Evolutionary conservation across 1,284 basidiomycete genomes (phyloP), one percentile per base, ranked within the genome.

Genomic region (Anthracocystis setariae): DNA sequence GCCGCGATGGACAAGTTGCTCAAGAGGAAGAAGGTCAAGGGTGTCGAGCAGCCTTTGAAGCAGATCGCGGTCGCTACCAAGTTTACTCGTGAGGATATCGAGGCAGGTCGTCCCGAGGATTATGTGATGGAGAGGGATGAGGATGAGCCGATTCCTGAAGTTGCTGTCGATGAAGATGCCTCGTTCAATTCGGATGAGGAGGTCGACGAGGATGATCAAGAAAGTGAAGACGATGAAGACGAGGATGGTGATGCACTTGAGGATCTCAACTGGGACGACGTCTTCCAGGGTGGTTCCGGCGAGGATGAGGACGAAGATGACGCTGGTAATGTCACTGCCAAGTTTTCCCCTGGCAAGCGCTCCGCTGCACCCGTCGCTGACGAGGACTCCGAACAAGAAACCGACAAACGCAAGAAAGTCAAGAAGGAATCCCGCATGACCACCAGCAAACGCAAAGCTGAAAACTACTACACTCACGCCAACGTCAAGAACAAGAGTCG

Each of bases 221-320:
- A 81, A 65, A 81, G 77, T 5, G 71, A 62, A 1, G 77, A 84
- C 72, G 70, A 81, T 67, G 81, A 77, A 2, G 61, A 67, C n/a
- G 67, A 70, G 20, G 74, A 70, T 42, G 76, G 67, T 5, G 76
- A 79, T 52, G 70, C 60, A 3, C 73, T 82, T 8, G 70, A 90
- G 88, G 72, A 91, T 89, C 80, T 91, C 88, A 85, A 91, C 88
- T 88, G 94, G 93, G 88, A 95, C 89, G 84, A 88, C 86, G 48
- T 93, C 90, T 83, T 85, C 66, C 54, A 67, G 23, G 70, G 89
- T 79, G 85, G 85, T 50, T 86, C 86, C 18, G 58, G 69, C 73
- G 40, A 49, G 20, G 54, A 62, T 15, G 57, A 33, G 5, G 63
- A 48, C 3, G 55, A 53, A 13, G 42, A 61, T 13, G 64, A 76